Evolutionary conservation across 2,329 filamentous ascomycete genomes (phyloP), one percentile per base, ranked within the genome.

Genomic region (Beauveria sp.): DNA sequence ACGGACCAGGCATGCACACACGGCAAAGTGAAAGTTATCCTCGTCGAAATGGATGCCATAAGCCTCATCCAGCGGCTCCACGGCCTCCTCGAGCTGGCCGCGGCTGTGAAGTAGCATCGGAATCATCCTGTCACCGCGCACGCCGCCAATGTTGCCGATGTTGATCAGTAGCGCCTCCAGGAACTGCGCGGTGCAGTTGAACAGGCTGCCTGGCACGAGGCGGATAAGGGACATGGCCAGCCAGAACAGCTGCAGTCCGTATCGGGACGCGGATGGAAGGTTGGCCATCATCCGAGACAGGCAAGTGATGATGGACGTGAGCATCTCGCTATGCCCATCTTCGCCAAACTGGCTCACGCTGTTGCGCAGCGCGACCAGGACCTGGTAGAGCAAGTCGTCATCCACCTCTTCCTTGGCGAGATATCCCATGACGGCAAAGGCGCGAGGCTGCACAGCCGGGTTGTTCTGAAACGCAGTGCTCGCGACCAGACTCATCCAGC

Each of bases 381-480:
- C 86, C 70, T 89, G 86, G 68, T 89, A 89, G 2, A 89, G 78
- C 4, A 89, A 76, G 68, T 89, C 86, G 65, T 89, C 86, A 59
- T 89, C 86, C 1, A 89, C 86, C 69, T 89, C 86, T 68, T 89
- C 86, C n/a, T 85, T 79, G 26, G 86, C 86, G 10, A 89, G 73
- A 66, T 86, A 89, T 16, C 86, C 86, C 86, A 89, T 88, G 46
- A 89, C 86, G 2, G 85, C 82, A 67, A 89, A 89, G 1, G 86
- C 86, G 22, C 85, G 78, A 6, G 86, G 86, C 65, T 89, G 86
- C 61, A 89, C 86, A 2, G 86, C 86, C 9, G 86, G 86, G 68
- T 89, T 89, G 68, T 86, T 88, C 69, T 89, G 86, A 69, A 89
- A 89, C 0, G 86, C 86, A 10, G 86, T 89, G 68, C 86, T 89